Base-by-base conservation (phyloP, 129 eudicot genomes). In the Gnaphalium uliginosum region DNA sequence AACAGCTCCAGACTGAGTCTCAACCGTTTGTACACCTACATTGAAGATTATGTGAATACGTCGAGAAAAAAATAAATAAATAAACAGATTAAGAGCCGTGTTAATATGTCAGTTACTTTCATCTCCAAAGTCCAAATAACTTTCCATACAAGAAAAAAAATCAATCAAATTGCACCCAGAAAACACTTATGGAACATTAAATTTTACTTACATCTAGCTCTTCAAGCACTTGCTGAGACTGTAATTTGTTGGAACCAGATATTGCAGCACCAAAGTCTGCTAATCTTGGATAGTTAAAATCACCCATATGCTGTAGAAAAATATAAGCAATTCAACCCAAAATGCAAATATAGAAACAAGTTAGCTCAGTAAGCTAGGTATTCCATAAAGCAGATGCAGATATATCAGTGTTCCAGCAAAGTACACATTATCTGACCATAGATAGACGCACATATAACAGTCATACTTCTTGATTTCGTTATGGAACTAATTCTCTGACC, bases 241-340 rank as follows among this genome's bases (percentile, higher is more conserved):
- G 97, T 29, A 60, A 35, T 71, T 87, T 91, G 82, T 91, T 87
- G 11, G 88, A 94, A 73, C 96, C 99, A 76, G 97, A 95, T 81
- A 95, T 95, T 76, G 97, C 99, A 65, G 99, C 97, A 79, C 97
- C 89, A 76, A 95, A 95, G 86, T 95, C 99, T 33, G 99, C 97
- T 73, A 95, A 84, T 69, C 96, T 92, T 75, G 96, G 86, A 85
- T 91, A 91, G 71, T 83, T 91, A 66, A 95, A 95, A 78, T 95
- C 99, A 72, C 97, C 99, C 18, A 95, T 81, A 86, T 91, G 96
- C 99, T 95, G 96, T 84, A 89, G 24, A 54, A 79, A 56, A 62
- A 9, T n/a, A 79, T 37, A 79, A 48, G 50, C 51, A 74, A 69
- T 39, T 76, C 21, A 64, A 50, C 35, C 79, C 76, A 58, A 37